A percentile compares a stretch with the other conserved stretches of the same genome.
Evolutionary conservation across 495 filamentous ascomycete species (phyloP).

Genomic region (Astrothelium subdiscretum): DNA sequence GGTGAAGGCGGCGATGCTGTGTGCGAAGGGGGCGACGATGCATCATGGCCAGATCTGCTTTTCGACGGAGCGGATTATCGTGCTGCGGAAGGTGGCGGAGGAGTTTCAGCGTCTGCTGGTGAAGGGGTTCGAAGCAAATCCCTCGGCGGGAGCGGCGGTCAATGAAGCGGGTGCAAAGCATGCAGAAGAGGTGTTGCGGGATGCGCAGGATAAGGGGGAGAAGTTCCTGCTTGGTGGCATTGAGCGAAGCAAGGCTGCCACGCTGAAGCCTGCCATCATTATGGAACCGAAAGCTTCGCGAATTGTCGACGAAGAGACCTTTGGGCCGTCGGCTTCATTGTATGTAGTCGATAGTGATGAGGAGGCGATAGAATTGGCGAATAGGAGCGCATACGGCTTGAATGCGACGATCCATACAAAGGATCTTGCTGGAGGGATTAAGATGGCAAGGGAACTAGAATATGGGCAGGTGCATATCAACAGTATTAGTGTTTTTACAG

Average conservation of each 20-base stretch:
- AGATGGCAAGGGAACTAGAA: slow-evolving; percentile 15
- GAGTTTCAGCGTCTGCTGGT: slow-evolving; percentile 14
- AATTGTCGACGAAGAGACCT: slow-evolving; percentile 19
- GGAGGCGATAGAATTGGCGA: slow-evolving; percentile 13
- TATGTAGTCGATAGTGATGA: slow-evolving; percentile 13
- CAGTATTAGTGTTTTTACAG: slow-evolving; percentile 12
- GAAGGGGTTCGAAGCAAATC: slow-evolving; percentile 6
- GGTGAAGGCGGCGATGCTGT: slow-evolving; percentile 18
- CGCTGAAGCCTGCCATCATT: slow-evolving; percentile 16
- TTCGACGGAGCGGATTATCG: slow-evolving; percentile 26
- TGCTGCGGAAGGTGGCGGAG: slow-evolving; percentile 12
- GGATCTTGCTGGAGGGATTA: slow-evolving; percentile 13
- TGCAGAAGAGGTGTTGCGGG: slow-evolving; percentile 13
- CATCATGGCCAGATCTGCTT: slow-evolving; percentile 30
- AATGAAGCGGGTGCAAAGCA: slow-evolving; percentile 18
- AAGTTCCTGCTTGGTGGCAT: slow-evolving; percentile 18
- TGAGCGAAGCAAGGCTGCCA: neutral
- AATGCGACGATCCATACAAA: slow-evolving; percentile 16
- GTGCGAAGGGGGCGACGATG: slow-evolving; percentile 23
- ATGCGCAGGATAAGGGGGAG: slow-evolving; percentile 13
- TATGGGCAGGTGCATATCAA: slow-evolving; percentile 21
- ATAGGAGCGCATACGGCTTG: slow-evolving; percentile 13
- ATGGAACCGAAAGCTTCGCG: slow-evolving; percentile 13
- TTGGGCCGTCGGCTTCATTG: slow-evolving; percentile 13
- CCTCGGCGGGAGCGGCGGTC: slow-evolving; percentile 9